phyloP scores from a whole-genome alignment of 2,329 filamentous ascomycete genomes.

The Aureobasidium sp. region DNA sequence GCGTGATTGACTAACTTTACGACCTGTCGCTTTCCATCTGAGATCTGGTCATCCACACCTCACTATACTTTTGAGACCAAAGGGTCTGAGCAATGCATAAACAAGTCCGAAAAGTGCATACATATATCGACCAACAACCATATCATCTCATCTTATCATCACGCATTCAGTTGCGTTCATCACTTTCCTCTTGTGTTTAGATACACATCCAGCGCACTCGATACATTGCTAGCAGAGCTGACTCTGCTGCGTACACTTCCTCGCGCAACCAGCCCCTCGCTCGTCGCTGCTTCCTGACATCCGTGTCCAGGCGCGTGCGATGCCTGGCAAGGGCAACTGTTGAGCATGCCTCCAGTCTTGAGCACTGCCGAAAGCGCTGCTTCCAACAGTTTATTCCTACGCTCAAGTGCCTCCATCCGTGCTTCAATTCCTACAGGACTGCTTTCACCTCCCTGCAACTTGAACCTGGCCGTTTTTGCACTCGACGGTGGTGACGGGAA shows the following conservation, averaged over 20 bases:
- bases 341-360: slow-evolving; percentile 27
- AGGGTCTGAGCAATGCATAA: neutral
- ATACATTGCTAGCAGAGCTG: slow-evolving; percentile 20
- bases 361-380: slow-evolving; percentile 33
- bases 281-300: neutral
- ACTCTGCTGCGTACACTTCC: slow-evolving; percentile 19
- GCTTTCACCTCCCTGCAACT: neutral
- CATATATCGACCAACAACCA: neutral
- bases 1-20: neutral
- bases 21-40: too few species aligned
- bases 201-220: slow-evolving; percentile 30
- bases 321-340: slow-evolving; percentile 19
- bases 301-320: neutral
- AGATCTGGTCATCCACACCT: too few species aligned
- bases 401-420: slow-evolving; percentile 30
- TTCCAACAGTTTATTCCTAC: slow-evolving; percentile 30
- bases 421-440: slow-evolving; percentile 20
- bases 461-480: slow-evolving; percentile 6
- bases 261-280: neutral
- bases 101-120: neutral
- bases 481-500: slow-evolving; percentile 12
- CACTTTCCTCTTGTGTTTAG: slow-evolving; percentile 20
- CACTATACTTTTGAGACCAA: too few species aligned
- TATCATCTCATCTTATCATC: neutral
- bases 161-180: neutral